Conservation (phyloP, 2,329 filamentous ascomycete genomes). For the Aspergillus texensis region DNA sequence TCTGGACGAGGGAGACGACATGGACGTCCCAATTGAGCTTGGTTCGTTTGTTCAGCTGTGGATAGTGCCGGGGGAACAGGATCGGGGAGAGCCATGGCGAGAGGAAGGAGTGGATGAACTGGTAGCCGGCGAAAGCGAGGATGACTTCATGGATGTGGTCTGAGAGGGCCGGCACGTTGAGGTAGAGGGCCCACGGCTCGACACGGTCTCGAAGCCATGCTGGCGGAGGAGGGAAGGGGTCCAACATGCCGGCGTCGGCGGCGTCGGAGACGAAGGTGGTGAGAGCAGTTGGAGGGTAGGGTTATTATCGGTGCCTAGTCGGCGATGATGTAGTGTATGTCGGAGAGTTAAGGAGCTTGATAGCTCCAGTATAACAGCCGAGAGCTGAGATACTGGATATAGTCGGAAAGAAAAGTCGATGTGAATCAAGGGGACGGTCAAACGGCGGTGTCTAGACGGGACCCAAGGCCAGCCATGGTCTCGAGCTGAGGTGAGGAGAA, state of each 20-base stretch:
- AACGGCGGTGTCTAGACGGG: conserved; percentile 7
- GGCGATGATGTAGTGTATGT: not conserved
- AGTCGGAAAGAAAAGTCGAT: not conserved
- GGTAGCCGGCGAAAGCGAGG: conserved; percentile 59
- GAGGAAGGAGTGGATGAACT: conserved; percentile 55
- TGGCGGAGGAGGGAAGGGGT: conserved; percentile 53
- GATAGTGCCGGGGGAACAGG: conserved; percentile 60
- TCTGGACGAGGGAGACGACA: conserved; percentile 65
- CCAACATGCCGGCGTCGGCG: conserved; percentile 41
- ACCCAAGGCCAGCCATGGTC: conserved; percentile 18
- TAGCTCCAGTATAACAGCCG: not conserved
- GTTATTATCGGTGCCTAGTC: not conserved
- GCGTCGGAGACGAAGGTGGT: conserved; percentile 11
- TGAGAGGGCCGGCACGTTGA: conserved; percentile 58
- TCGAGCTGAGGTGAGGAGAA: conserved; percentile 10
- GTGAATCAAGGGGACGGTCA: not conserved
- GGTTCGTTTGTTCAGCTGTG: conserved; percentile 56
- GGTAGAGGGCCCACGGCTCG: conserved; percentile 54
- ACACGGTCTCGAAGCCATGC: conserved; percentile 51
- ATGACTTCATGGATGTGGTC: conserved; percentile 65
- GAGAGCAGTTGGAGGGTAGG: not conserved
- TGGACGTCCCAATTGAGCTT: conserved; percentile 69
- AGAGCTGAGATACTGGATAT: conserved; percentile 4
- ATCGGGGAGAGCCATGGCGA: conserved; percentile 57
- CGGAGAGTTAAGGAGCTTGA: not conserved